Percentiles rank a stretch among this genome's conserved stretches.
Evolutionary conservation across 2,329 filamentous ascomycete genomes (phyloP).

Genomic region (Aspergillus tanneri): DNA sequence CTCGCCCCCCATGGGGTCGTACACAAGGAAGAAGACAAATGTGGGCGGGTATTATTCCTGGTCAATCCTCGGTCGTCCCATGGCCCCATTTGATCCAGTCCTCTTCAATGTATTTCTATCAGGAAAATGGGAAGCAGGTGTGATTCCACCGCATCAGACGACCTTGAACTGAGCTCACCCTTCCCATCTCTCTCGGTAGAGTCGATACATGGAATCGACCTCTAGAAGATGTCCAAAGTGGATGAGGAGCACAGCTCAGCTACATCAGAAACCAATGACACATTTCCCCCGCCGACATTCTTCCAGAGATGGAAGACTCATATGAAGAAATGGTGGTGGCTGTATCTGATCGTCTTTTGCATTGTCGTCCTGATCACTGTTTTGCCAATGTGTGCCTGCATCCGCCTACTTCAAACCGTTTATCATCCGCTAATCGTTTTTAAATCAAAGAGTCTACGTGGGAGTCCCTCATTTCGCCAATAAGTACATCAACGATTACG

Average conservation of each 20-base stretch:
- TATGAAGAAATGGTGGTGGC: slow-evolving; percentile 30
- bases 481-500: slow-evolving; percentile 25
- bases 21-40: background rate
- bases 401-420: background rate
- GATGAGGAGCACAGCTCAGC: slow-evolving; percentile 14
- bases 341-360: slow-evolving; percentile 22
- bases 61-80: background rate
- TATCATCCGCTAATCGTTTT: background rate
- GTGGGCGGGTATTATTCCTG: background rate
- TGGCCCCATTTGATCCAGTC: too few species aligned
- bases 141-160: too few species aligned
- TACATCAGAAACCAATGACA: slow-evolving; percentile 12
- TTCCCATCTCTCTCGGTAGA: too few species aligned
- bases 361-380: slow-evolving; percentile 22
- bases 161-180: too few species aligned
- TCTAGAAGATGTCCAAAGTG: slow-evolving; percentile 22
- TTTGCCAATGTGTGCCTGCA: slow-evolving; percentile 18
- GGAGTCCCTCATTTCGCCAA: slow-evolving; percentile 27
- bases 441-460: slow-evolving; percentile 19
- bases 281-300: slow-evolving; percentile 11
- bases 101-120: too few species aligned
- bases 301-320: slow-evolving; percentile 24
- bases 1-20: slow-evolving; percentile 2
- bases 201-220: too few species aligned
- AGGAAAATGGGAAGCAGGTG: too few species aligned